Evolutionary conservation across 2,329 filamentous ascomycete species (phyloP), one percentile per base, ranked within the genome.

Genomic region (Oidium heveae): DNA sequence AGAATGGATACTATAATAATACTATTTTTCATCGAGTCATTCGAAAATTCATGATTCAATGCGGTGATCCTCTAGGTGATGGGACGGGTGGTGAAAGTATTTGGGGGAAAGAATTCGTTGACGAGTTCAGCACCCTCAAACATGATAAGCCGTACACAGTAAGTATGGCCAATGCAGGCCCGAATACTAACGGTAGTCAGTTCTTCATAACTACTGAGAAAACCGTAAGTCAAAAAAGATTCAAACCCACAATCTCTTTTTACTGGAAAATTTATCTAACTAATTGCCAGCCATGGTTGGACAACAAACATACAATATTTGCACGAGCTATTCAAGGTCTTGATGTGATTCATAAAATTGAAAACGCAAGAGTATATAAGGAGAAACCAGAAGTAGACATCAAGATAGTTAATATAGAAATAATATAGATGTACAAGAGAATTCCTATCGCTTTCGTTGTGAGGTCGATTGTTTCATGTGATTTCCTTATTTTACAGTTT

Each of bases 201-300:
- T 98, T 98, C 66, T 98, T 98, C 63, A 94, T 98, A 60, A 98
- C 91, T 0, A 95, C 89, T 0, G 93, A 95, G 68, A 94, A 94
- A 70, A 87, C 91, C 60, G 80, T 83, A 71, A 70, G 79, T 74
- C 4, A 13, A n/a, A 4, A n/a, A 28, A 28, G 24, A 28, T 28
- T 28, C 24, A 28, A 28, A 28, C 3, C 24, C 24, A 3, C 24
- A 13, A 39, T 39, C 36, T 32, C 52, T 52, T 39, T 54, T 47
- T 37, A 46, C 24, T 13, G 10, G 12, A 41, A 44, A 20, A 13
- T 39, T 10, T 33, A 1, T 49, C 57, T 62, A 55, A 61, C 41
- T 9, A 33, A 49, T 52, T 46, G 56, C 53, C 61, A 84, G 71
- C 82, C 87, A 6, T 98, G 91, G 91, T 69, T 98, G 54, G 91